phyloP scores from a whole-genome alignment of 2,329 filamentous ascomycete genomes.

The Fusarium sp. region DNA sequence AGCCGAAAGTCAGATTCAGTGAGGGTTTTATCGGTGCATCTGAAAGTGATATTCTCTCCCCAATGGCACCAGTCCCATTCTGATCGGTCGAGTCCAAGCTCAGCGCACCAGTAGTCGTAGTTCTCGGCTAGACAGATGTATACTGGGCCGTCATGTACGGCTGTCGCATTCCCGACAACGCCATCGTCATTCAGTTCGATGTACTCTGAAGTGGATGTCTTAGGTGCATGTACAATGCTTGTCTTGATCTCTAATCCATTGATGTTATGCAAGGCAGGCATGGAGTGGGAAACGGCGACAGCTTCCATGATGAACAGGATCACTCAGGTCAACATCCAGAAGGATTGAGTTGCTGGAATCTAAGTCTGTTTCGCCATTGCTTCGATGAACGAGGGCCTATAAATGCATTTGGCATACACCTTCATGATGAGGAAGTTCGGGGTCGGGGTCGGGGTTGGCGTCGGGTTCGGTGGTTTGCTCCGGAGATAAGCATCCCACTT shows the following conservation, averaged over 20 bases:
- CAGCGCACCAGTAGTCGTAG: slow-evolving; percentile 17
- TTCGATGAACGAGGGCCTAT: not conserved
- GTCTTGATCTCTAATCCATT: slow-evolving; percentile 14
- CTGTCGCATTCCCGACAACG: slow-evolving; percentile 1
- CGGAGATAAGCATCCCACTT: not conserved
- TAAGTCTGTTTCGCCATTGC: not conserved
- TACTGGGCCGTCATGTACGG: slow-evolving; percentile 15
- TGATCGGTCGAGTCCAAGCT: slow-evolving; percentile 4
- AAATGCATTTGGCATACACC: not conserved
- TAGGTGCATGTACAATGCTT: slow-evolving; percentile 9
- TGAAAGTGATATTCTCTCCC: slow-evolving; percentile 19
- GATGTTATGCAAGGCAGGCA: not conserved
- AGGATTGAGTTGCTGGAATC: not conserved
- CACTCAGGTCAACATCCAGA: no score
- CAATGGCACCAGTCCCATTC: slow-evolving; percentile 23
- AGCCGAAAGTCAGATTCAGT: slow-evolving; percentile 9
- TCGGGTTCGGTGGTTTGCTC: not conserved
- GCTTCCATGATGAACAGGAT: not conserved
- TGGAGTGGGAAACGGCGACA: slow-evolving; percentile 2
- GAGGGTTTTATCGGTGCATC: not conserved
- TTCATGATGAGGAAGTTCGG: not conserved
- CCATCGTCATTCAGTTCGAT: slow-evolving; percentile 5
- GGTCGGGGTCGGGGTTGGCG: not conserved
- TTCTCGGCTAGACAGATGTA: slow-evolving; percentile 21
- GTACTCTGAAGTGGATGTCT: not conserved